Conservation (phyloP, 768 basidiomycete genomes). For the Auricularia heimuer region DNA sequence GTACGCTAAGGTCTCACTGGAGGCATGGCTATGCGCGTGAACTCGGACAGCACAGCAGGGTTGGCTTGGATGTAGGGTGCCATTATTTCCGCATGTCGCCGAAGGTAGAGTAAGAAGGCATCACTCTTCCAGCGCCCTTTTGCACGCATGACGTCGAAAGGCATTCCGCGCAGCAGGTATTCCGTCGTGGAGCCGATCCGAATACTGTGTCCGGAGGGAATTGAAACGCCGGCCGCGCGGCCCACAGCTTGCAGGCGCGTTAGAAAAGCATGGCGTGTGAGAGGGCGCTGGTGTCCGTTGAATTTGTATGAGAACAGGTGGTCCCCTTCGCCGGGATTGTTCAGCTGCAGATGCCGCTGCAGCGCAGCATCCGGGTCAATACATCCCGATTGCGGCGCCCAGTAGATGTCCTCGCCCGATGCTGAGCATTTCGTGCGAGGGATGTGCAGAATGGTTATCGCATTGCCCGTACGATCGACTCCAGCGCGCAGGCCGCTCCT, state of each 20-base stretch:
- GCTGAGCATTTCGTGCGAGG: conserved; percentile 20
- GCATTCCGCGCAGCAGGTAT: conserved; percentile 18
- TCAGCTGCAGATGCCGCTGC: conserved; percentile 21
- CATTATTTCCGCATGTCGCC: conserved; percentile 18
- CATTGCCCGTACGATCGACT: background rate
- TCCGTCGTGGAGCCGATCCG: conserved; percentile 21
- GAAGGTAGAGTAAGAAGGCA: conserved; percentile 21
- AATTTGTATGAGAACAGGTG: conserved; percentile 24
- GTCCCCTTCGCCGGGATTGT: conserved; percentile 14
- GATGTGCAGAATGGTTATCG: conserved; percentile 19
- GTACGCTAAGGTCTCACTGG: background rate
- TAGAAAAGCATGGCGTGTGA: background rate
- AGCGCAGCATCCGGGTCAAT: conserved; percentile 19
- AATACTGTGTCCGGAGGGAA: conserved; percentile 7
- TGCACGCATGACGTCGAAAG: conserved; percentile 24
- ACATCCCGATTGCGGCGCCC: conserved; percentile 19
- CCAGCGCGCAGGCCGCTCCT: background rate
- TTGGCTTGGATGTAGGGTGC: conserved; percentile 19
- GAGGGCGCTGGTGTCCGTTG: conserved; percentile 5
- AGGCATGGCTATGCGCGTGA: conserved; percentile 5
- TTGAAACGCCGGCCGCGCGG: background rate
- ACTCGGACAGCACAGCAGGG: background rate
- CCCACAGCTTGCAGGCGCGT: background rate
- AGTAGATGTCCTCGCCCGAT: conserved; percentile 24
- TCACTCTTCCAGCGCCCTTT: conserved; percentile 28